Base-by-base conservation (phyloP, 2,329 filamentous ascomycete genomes). In the Colletotrichum ledebouriae region DNA sequence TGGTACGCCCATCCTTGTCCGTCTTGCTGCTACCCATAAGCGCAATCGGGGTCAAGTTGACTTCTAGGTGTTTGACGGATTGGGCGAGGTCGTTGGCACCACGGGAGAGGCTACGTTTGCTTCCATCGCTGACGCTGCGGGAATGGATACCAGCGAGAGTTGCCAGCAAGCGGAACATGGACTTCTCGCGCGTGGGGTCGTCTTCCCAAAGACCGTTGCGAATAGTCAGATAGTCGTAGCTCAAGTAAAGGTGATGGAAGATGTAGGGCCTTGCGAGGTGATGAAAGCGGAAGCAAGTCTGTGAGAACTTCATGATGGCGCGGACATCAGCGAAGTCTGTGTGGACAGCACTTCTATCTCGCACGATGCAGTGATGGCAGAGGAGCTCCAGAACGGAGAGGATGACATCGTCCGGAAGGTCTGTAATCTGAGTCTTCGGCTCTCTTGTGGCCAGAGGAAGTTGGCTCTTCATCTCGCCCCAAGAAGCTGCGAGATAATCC, bases 191-290 rank as follows among this genome's bases (percentile, higher is more conserved):
- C 37, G 41, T 44, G 34, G 0, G 3, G 13, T 39, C 0, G 0
- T 41, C 53, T 6, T 33, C 12, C 34, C n/a, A 42, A 25, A 20
- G 0, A 0, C 9, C 17, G 0, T 44, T 20, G 2, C 33, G 29
- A n/a, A 57, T 57, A 12, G 37, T n/a, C 3, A 44, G 39, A 22
- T 42, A 57, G 37, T 57, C 37, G 15, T 57, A 57, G 2, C 39
- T 57, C 17, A 57, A 37, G 53, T 10, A 25, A 10, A 57, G n/a
- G 22, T 25, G 29, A 11, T 15, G 53, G 15, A 57, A 42, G 53
- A 57, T 20, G 39, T 57, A 9, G 53, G 53, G 37, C n/a, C 53
- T 41, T 4, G 4, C 34, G 15, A 57, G 37, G 17, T 11, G 37
- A 1, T 57, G 29, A 13, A 44, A 33, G 34, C 37, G 37, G 1